These are phyloP conservation scores for Phytophthora sansomeana DNA, from an alignment of 352 stramenopile species.

Conservation along the genomic window DNA sequence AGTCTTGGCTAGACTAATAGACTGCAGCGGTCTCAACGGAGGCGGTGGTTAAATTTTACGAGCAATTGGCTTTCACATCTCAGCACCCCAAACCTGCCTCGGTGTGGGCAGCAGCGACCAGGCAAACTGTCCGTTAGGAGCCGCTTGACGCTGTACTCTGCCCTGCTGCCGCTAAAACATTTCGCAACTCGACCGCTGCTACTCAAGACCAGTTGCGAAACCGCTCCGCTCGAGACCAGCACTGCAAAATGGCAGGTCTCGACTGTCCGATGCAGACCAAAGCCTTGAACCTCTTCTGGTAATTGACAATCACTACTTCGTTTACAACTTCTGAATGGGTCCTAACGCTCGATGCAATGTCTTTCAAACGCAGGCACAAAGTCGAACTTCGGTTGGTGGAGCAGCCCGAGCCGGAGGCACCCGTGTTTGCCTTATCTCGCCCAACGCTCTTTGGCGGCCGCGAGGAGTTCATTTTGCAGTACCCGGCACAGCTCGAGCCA, in stretches of 20 bases:
- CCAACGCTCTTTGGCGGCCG: conserved; percentile 28
- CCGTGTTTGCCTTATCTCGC: conserved; percentile 32
- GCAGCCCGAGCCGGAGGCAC: conserved; percentile 18
- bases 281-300: conserved; percentile 39
- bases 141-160: conserved; percentile 6
- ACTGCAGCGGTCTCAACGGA: not conserved
- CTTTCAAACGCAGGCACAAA: conserved; percentile 24
- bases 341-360: not conserved
- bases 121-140: conserved; percentile 27
- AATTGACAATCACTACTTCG: not conserved
- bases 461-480: conserved; percentile 36
- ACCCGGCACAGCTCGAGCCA: conserved; percentile 28
- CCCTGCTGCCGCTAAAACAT: conserved; percentile 3
- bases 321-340: not conserved
- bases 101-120: conserved; percentile 26
- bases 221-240: not conserved
- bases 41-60: conserved; percentile 23
- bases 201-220: conserved; percentile 1
- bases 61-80: conserved; percentile 36
- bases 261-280: conserved; percentile 37
- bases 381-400: conserved; percentile 26
- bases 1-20: too few species aligned
- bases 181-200: conserved; percentile 18
- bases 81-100: conserved; percentile 26
- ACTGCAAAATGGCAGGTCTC: conserved; percentile 21